Evolutionary conservation across 2,329 filamentous ascomycete genomes (phyloP).

Genomic region (Colletotrichum viniferum): DNA sequence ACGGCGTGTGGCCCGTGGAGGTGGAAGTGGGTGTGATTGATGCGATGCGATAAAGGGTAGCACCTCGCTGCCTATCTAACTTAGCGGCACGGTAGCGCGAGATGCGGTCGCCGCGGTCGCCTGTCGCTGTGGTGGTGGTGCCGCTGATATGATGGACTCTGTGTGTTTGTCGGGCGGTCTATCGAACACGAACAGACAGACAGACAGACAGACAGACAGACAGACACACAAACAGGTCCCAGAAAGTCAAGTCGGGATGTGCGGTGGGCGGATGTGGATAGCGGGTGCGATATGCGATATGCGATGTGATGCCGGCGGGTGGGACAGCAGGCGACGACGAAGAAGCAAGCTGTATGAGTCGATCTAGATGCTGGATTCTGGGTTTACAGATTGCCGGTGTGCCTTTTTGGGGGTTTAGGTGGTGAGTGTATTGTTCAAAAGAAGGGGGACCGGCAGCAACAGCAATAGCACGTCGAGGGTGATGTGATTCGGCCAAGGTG

Average conservation of each 20-base stretch:
- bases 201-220: not conserved
- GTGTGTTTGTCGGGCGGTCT: not conserved
- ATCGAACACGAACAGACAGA: not conserved
- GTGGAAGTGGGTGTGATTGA: not conserved
- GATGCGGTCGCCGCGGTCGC: not conserved
- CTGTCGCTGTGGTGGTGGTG: not conserved
- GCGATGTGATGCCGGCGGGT: not conserved
- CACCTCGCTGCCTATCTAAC: not conserved
- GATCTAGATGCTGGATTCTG: not conserved
- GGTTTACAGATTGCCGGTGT: not conserved
- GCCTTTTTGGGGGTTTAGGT: not conserved
- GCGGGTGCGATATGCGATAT: not conserved
- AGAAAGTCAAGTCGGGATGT: not conserved
- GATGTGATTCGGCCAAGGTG: not conserved
- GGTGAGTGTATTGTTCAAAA: not conserved
- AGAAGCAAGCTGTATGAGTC: not conserved
- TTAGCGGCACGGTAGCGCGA: not conserved
- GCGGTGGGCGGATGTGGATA: not conserved
- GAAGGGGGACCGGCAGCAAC: not conserved
- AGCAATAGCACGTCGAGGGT: not conserved
- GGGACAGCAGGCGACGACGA: not conserved
- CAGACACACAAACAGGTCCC: not conserved
- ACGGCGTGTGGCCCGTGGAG: not conserved
- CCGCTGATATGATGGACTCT: not conserved
- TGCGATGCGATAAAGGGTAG: constrained; percentile 20